Evolutionary conservation across 805 yeast genomes (phyloP).

Genomic region (Zygotorulaspora chibaensis): DNA sequence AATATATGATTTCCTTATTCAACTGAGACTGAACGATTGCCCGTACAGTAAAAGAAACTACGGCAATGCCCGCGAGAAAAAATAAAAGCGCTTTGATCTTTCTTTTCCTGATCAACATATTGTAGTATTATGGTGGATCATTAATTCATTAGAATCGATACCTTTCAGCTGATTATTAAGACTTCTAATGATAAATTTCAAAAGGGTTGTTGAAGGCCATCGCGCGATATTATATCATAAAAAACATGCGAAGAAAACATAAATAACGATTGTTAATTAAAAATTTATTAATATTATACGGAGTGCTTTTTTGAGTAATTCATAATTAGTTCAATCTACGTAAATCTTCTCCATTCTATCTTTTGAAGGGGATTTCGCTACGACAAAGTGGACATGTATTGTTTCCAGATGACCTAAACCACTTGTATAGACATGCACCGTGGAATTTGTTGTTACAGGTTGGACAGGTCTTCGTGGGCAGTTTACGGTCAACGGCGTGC

Average conservation of each 20-base stretch:
- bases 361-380: constrained; percentile 33
- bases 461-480: constrained; percentile 83
- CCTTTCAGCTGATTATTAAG: no score
- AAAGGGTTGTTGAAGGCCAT: background rate
- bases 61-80: constrained; percentile 7
- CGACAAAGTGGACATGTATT: constrained; percentile 96
- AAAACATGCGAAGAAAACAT: background rate
- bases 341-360: constrained; percentile 11
- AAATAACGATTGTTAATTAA: background rate
- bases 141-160: background rate
- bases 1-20: constrained; percentile 29
- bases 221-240: background rate
- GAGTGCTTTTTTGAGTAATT: no score
- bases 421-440: constrained; percentile 89
- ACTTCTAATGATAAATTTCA: no score
- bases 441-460: constrained; percentile 94
- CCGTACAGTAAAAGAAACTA: constrained; percentile 16
- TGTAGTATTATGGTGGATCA: background rate
- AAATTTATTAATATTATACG: no score
- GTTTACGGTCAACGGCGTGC: constrained; percentile 78
- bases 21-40: constrained; percentile 29
- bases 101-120: constrained; percentile 25
- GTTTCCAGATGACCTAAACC: constrained; percentile 93
- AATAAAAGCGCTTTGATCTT: constrained; percentile 19
- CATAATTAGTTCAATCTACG: no score